Evolutionary conservation across 306 rosid species (phyloP), one percentile per base, ranked within the genome.

Genomic region (Trifolium dubium): DNA sequence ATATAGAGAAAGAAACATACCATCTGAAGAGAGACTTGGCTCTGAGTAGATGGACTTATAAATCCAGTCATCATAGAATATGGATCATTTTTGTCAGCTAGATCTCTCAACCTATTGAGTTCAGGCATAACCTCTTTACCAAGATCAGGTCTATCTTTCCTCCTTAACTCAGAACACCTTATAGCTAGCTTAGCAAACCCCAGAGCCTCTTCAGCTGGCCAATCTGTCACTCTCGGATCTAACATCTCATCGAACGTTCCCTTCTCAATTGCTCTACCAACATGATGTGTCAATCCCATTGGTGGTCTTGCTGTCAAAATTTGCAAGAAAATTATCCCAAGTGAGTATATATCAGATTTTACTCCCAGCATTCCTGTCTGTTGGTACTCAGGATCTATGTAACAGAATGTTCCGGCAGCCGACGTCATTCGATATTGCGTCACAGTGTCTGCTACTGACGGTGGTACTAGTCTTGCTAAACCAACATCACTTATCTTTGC

Each of bases 301-400:
- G 87, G 82, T 17, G 80, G 82, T 11, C 23, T 63, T 11, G 80
- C 84, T 39, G 84, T 83, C 75, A 83, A 76, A 17, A 83, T 76
- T 59, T 83, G 87, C 41, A 83, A 46, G 76, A 59, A 80, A 76
- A 83, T 76, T 41, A 83, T 10, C 77, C 87, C 84, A 55, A 83
- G 82, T 12, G 87, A 80, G 80, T 83, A 80, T 67, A 83, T 72
- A 12, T 83, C 87, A 29, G 87, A 83, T 39, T 83, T 83, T 29
- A 83, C 82, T 2, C 84, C 84, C 0, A 83, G 10, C 84, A 83
- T 80, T 63, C 86, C 83, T 46, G 86, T 83, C 55, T 78, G 86
- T 18, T 83, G 86, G 46, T 83, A 83, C 78, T 83, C 87, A 37
- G 84, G 84, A 64, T 83, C 87, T 51, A 83, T 83, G 61, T 76